Evolutionary conservation across 345 rosid species (phyloP).

Genomic region (Pistacia integerrima): DNA sequence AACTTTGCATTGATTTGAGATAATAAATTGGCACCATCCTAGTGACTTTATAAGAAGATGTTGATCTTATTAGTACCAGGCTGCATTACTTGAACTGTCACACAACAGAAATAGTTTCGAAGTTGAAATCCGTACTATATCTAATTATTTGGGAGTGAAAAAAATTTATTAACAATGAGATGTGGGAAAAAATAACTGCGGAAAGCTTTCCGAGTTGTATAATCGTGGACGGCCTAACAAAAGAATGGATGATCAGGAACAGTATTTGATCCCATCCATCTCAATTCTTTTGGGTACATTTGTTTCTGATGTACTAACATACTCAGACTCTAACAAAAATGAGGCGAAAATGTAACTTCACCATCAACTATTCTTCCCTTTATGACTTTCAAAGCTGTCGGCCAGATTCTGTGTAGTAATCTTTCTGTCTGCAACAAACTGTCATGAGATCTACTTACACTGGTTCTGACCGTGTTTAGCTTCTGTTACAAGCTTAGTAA

Average conservation of each 20-base stretch:
- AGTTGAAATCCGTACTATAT: neutral
- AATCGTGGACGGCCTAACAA: neutral
- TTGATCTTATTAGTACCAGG: too few relatives aligned
- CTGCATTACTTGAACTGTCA: neutral
- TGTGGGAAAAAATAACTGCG: neutral
- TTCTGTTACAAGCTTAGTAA: slow-evolving; percentile 48
- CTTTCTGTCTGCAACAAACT: slow-evolving; percentile 4
- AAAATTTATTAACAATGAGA: neutral
- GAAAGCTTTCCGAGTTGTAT: slow-evolving; percentile 5
- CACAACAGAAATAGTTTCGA: neutral
- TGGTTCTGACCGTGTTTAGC: slow-evolving; percentile 54
- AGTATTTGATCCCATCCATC: neutral
- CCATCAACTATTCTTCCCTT: neutral
- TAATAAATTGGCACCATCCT: too few relatives aligned
- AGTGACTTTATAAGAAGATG: too few relatives aligned
- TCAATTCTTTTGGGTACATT: neutral
- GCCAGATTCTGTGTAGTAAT: neutral
- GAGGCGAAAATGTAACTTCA: neutral
- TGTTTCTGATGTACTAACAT: neutral
- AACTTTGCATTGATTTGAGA: too few relatives aligned
- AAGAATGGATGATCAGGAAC: neutral
- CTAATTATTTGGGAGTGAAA: neutral
- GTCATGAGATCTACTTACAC: slow-evolving; percentile 62
- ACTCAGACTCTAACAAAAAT: slow-evolving; percentile 10
- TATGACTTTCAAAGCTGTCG: neutral